Evolutionary conservation across 164 flowering plant species (phyloP).

Genomic region (Tetrastigma voinierianum): DNA sequence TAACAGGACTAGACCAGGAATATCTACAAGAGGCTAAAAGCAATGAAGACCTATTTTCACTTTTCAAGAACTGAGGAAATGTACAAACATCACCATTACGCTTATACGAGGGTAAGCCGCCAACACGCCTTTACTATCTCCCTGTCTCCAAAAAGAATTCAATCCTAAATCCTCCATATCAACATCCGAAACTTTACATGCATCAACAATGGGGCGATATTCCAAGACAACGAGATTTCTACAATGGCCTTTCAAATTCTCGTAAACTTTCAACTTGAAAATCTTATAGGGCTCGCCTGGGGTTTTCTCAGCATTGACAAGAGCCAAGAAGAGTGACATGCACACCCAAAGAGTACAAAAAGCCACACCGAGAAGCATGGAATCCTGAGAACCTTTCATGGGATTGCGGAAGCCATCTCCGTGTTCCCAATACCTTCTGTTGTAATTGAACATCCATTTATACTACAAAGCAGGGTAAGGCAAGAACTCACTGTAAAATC

Average conservation of each 20-base stretch:
- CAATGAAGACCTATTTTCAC: slow-evolving; percentile 29
- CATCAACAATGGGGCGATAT: slow-evolving; percentile 85
- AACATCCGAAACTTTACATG: slow-evolving; percentile 82
- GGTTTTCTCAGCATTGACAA: slow-evolving; percentile 72
- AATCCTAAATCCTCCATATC: slow-evolving; percentile 93
- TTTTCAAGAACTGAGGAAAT: slow-evolving; percentile 67
- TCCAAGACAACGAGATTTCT: slow-evolving; percentile 96
- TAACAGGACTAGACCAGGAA: slow-evolving; percentile 59
- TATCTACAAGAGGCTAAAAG: slow-evolving; percentile 25
- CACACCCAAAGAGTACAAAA: slow-evolving; percentile 96
- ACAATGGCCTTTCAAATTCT: slow-evolving; percentile 62
- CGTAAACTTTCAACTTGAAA: slow-evolving; percentile 74
- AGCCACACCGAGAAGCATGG: slow-evolving; percentile 94
- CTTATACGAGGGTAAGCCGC: slow-evolving; percentile 41
- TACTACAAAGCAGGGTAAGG: slow-evolving; percentile 78
- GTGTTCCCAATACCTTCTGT: slow-evolving; percentile 96
- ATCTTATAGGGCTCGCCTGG: slow-evolving; percentile 66
- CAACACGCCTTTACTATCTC: slow-evolving; percentile 27
- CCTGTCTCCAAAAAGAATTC: slow-evolving; percentile 69
- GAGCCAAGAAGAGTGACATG: slow-evolving; percentile 76
- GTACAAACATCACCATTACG: slow-evolving; percentile 23
- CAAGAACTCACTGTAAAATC: slow-evolving; percentile 75
- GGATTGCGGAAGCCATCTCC: slow-evolving; percentile 80
- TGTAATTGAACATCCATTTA: slow-evolving; percentile 78
- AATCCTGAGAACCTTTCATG: slow-evolving; percentile 79